phyloP scores from a whole-genome alignment of 116 monocot genomes.

The Dioscorea cayenensis region DNA sequence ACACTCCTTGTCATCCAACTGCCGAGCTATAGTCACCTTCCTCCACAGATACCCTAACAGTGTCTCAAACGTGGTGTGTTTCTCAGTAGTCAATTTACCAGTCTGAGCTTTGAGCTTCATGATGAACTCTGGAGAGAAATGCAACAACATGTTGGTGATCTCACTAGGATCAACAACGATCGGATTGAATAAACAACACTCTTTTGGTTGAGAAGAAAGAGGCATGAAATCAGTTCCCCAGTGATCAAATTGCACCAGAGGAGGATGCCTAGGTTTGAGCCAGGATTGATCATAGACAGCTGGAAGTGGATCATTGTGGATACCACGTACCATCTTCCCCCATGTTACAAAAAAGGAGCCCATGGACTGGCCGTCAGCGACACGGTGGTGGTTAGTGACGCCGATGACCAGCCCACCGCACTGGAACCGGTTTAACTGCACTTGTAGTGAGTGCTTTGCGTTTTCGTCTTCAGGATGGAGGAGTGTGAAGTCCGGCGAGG shows the following conservation, averaged over 20 bases:
- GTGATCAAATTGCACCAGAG: conserved; percentile 32
- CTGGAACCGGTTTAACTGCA: conserved; percentile 44
- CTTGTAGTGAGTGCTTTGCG: conserved; percentile 9
- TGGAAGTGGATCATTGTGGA: conserved; percentile 21
- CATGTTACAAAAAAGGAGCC: conserved; percentile 35
- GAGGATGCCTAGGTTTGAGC: conserved; percentile 29
- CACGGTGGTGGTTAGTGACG: conserved; percentile 24
- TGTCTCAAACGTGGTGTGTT: conserved; percentile 33
- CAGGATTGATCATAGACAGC: conserved; percentile 24
- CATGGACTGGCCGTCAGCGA: conserved; percentile 43
- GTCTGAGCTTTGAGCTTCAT: conserved; percentile 12
- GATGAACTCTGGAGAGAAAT: conserved; percentile 38
- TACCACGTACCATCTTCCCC: conserved; percentile 18
- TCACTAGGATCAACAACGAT: conserved; percentile 4
- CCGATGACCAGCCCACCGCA: conserved; percentile 44
- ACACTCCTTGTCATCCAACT: conserved; percentile 3
- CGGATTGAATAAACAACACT: not conserved
- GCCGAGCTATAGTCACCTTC: conserved; percentile 21
- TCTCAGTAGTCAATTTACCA: not conserved
- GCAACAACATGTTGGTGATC: conserved; percentile 30
- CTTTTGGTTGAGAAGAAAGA: no score
- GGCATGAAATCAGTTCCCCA: conserved; percentile 33
- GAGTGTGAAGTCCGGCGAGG: conserved; percentile 18
- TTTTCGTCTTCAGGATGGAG: conserved; percentile 22
- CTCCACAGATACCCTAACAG: conserved; percentile 43